phyloP scores from a whole-genome alignment of 2,329 filamentous ascomycete genomes.

The Trichoderma sp. region DNA sequence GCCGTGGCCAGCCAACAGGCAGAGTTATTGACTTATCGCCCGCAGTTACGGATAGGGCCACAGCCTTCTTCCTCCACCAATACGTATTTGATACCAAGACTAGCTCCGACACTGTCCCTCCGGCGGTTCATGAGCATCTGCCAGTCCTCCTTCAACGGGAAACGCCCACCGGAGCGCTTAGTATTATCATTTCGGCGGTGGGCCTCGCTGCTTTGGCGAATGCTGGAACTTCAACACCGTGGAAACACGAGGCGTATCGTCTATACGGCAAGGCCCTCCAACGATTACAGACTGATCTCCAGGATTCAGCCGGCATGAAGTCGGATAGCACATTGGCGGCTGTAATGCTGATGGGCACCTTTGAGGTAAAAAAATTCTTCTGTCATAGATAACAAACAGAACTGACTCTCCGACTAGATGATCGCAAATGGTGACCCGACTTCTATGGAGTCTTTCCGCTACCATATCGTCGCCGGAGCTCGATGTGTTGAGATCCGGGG shows the following conservation, averaged over 20 bases:
- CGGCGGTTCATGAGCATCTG: conserved; percentile 23
- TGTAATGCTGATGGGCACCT: conserved; percentile 25
- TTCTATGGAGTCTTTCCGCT: conserved; percentile 24
- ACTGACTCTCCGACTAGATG: conserved; percentile 5
- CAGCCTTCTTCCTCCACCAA: conserved; percentile 24
- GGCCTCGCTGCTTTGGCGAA: conserved; percentile 26
- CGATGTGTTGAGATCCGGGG: conserved; percentile 25
- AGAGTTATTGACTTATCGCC: conserved; percentile 16
- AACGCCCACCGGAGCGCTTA: conserved; percentile 20
- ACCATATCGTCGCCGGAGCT: conserved; percentile 25
- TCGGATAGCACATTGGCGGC: conserved; percentile 25
- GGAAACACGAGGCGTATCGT: conserved; percentile 23
- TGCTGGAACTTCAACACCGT: conserved; percentile 18
- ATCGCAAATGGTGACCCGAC: conserved; percentile 21
- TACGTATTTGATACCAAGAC: conserved; percentile 18
- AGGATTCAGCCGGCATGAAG: conserved; percentile 17
- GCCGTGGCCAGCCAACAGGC: not conserved
- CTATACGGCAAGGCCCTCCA: conserved; percentile 23
- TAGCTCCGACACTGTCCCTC: not conserved
- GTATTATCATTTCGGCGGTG: conserved; percentile 21
- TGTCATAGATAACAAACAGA: not conserved
- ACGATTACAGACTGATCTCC: conserved; percentile 17
- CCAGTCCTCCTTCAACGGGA: conserved; percentile 20
- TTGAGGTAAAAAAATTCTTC: conserved; percentile 22
- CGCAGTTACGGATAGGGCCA: conserved; percentile 21